Evolutionary conservation across 2,329 filamentous ascomycete species (phyloP).

Genomic region (Colletotrichum abscissum): DNA sequence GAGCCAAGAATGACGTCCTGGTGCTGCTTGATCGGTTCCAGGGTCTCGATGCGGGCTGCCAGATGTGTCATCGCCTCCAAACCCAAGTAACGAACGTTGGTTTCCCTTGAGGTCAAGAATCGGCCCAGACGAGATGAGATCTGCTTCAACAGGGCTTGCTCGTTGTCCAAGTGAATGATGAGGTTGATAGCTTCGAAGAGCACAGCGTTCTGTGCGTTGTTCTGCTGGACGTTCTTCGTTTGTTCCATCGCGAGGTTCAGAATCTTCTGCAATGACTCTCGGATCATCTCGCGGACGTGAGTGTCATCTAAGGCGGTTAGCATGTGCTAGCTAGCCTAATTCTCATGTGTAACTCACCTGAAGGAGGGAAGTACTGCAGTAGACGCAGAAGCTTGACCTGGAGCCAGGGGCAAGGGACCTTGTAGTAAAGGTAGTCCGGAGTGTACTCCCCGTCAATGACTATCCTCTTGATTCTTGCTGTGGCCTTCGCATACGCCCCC

Average conservation of each 20-base stretch:
- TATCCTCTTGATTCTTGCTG: slow-evolving; percentile 87
- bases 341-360: slow-evolving; percentile 66
- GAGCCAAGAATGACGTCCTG: slow-evolving; percentile 96
- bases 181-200: slow-evolving; percentile 99
- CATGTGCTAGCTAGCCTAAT: slow-evolving; percentile 5
- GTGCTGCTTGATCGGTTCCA: slow-evolving; percentile 98
- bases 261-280: slow-evolving; percentile 90
- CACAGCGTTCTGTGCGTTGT: slow-evolving; percentile 98
- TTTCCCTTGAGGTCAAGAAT: slow-evolving; percentile 97
- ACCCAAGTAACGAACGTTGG: slow-evolving; percentile 95
- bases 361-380: slow-evolving; percentile 95
- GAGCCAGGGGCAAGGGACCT: slow-evolving; percentile 98
- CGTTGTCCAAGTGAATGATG: slow-evolving; percentile 96
- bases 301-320: slow-evolving; percentile 76
- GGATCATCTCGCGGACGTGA: slow-evolving; percentile 90
- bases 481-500: slow-evolving; percentile 93
- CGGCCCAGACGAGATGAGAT: slow-evolving; percentile 91
- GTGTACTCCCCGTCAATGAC: slow-evolving; percentile 91
- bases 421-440: slow-evolving; percentile 96
- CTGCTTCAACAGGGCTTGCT: slow-evolving; percentile 94
- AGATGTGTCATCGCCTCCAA: slow-evolving; percentile 98
- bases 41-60: slow-evolving; percentile 89
- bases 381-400: slow-evolving; percentile 93
- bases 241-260: slow-evolving; percentile 91
- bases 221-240: slow-evolving; percentile 98